Base-by-base conservation (phyloP, 495 filamentous ascomycete genomes). In the Astrocystis sublimbata region DNA sequence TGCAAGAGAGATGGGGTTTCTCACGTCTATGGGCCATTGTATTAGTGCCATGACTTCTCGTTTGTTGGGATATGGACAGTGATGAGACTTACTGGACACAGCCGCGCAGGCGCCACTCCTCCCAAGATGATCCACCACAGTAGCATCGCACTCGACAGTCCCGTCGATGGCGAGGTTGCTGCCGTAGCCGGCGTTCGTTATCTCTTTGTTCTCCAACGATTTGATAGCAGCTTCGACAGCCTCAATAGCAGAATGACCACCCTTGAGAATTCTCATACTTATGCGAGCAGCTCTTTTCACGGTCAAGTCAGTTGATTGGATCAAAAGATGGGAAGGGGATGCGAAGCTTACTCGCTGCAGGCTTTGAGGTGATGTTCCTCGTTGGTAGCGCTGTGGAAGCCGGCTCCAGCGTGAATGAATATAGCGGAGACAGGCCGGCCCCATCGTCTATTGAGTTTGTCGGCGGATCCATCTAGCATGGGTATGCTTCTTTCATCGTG, bases 111-210 rank as follows among this genome's bases (percentile, higher is more conserved):
- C 94, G 59, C 94, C 94, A 74, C 93, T 97, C 66, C 92, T 86
- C 10, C 94, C 94, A 46, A 86, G 78, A 68, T 97, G 91, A 68
- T 98, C 92, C 38, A 98, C 88, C 38, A 98, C 85, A 0, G 90
- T 90, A 35, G 94, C 96, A 76, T 98, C 94, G 68, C 92, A 92
- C 71, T 98, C 96, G 24, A 97, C 94, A 15, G 86, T 84, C 3
- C 94, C 94, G 64, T 97, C 88, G 52, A 93, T 87, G 47, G 88
- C 85, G n/a, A 97, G 76, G 68, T 98, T 98, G 76, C 96, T 98
- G 33, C 96, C 96, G 67, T 88, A 97, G 15, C 96, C 94, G 15
- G 93, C 88, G 74, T 98, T 98, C 23, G 96, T 98, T 68, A 98
- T 96, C 65, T 96, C 91, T 46, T 88, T 86, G 69, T 98, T 90